Conservation (phyloP, 148 eudicot species). For the Chenopodium suecicum region DNA sequence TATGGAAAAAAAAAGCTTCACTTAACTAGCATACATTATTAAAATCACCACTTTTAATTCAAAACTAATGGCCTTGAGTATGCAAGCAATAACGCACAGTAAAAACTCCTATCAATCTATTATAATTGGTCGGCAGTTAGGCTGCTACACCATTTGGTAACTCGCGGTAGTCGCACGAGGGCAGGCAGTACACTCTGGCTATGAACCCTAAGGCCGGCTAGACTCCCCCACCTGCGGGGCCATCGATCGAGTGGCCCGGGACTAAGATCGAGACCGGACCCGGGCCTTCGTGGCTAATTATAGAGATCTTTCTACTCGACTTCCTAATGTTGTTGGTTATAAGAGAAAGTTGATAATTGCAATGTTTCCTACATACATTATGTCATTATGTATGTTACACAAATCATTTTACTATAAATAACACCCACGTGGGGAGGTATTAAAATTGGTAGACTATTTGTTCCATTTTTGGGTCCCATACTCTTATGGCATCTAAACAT, state of each 20-base stretch:
- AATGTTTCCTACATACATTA: not conserved
- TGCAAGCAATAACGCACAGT: not conserved
- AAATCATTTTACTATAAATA: not conserved
- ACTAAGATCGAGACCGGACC: not conserved
- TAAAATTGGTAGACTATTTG: not conserved
- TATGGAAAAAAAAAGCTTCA: too few relatives aligned
- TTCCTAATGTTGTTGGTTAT: not conserved
- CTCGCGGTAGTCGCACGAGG: not conserved
- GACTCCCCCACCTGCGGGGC: not conserved
- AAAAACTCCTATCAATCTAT: not conserved
- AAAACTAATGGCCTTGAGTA: not conserved
- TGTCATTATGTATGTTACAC: too few relatives aligned
- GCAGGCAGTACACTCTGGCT: not conserved
- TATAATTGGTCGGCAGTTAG: not conserved
- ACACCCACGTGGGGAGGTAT: not conserved
- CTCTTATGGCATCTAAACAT: too few relatives aligned
- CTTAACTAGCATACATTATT: too few relatives aligned
- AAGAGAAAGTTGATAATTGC: not conserved
- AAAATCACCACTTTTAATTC: too few relatives aligned
- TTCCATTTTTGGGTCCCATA: not conserved
- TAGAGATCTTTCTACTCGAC: not conserved
- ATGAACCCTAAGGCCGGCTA: not conserved
- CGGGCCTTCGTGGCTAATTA: not conserved
- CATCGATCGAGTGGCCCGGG: not conserved
- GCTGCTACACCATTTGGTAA: not conserved